Evolutionary conservation across 2,329 filamentous ascomycete genomes (phyloP).

Genomic region (Colletotrichum phormii): DNA sequence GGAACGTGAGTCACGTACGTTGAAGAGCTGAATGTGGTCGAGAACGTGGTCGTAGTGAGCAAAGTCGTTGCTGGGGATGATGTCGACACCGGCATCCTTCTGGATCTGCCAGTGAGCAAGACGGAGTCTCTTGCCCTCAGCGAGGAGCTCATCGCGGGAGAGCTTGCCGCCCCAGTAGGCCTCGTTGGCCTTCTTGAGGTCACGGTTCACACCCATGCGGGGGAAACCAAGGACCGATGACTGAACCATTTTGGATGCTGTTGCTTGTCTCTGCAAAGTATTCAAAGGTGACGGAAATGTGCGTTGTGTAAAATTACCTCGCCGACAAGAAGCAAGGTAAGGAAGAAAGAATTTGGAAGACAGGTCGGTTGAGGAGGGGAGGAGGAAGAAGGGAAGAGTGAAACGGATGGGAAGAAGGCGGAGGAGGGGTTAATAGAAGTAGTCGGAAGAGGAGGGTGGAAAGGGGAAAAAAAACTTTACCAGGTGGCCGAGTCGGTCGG

Average conservation of each 20-base stretch:
- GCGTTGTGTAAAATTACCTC: constrained; percentile 23
- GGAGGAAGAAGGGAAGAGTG: neutral
- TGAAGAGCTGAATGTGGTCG: constrained; percentile 97
- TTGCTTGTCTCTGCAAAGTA: constrained; percentile 40
- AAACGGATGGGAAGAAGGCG: constrained; percentile 7
- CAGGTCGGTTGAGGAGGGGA: constrained; percentile 24
- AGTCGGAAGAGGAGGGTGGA: constrained; percentile 10
- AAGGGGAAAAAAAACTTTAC: constrained; percentile 27
- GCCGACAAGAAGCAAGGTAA: constrained; percentile 31
- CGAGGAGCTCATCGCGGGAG: constrained; percentile 88
- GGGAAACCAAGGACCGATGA: constrained; percentile 95
- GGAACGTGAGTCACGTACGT: constrained; percentile 68
- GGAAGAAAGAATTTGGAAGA: constrained; percentile 11
- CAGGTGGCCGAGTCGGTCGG: constrained; percentile 28
- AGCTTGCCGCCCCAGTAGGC: constrained; percentile 97
- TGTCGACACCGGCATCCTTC: constrained; percentile 96
- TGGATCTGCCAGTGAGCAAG: constrained; percentile 99
- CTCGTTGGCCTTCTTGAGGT: constrained; percentile 99
- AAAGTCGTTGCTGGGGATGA: constrained; percentile 99
- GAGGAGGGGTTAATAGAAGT: constrained; percentile 34
- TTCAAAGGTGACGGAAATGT: constrained; percentile 25
- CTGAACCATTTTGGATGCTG: constrained; percentile 67
- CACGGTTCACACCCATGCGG: constrained; percentile 97
- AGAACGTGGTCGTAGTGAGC: constrained; percentile 98
- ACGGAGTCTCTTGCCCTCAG: constrained; percentile 96